Evolutionary conservation across 441 rosid genomes (phyloP).

Genomic region (Gossypium laxum): DNA sequence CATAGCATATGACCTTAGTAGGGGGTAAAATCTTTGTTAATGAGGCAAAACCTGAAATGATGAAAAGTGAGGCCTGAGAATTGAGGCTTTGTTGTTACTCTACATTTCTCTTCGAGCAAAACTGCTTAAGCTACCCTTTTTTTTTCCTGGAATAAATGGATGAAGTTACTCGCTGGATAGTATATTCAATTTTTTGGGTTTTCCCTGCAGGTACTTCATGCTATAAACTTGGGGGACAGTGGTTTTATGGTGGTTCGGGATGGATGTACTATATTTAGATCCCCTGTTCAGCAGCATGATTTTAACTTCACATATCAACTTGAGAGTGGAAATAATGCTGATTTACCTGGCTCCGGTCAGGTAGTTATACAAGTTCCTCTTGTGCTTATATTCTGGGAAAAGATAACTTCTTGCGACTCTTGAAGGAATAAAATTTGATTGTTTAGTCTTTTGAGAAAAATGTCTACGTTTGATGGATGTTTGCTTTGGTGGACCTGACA

Average conservation of each 20-base stretch:
- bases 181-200: not conserved
- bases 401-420: not conserved
- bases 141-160: not conserved
- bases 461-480: not conserved
- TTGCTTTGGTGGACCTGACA: not conserved
- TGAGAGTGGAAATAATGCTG: constrained; percentile 60
- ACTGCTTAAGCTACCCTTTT: not conserved
- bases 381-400: not conserved
- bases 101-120: not conserved
- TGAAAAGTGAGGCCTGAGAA: not conserved
- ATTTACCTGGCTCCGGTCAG: constrained; percentile 65
- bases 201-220: constrained; percentile 43
- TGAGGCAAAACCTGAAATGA: not conserved
- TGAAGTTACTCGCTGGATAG: not conserved
- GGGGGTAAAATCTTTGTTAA: not conserved
- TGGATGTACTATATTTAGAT: constrained; percentile 68
- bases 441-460: not conserved
- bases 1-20: not conserved
- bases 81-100: not conserved
- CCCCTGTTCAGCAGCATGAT: constrained; percentile 81
- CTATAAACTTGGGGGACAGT: constrained; percentile 77
- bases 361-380: constrained; percentile 19
- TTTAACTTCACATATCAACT: constrained; percentile 80
- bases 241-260: constrained; percentile 85
- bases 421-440: not conserved